Evolutionary conservation across 345 rosid genomes (phyloP).

Genomic region (Dimocarpus longan): DNA sequence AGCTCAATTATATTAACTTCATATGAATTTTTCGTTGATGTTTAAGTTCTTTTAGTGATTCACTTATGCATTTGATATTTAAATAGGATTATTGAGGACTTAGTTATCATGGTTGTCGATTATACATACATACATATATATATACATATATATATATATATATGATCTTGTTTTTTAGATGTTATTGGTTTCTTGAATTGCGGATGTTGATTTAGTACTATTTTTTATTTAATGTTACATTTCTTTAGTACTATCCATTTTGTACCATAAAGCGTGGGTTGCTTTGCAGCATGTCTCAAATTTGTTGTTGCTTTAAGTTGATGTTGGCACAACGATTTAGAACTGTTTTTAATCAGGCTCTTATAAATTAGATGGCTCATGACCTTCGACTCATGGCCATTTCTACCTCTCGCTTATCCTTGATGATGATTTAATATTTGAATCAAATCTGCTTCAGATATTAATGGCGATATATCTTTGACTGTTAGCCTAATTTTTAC

Average conservation of each 20-base stretch:
- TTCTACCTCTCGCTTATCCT: not conserved
- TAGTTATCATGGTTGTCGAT: not conserved
- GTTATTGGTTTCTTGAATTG: not conserved
- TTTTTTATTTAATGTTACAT: not conserved
- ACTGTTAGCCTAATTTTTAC: not conserved
- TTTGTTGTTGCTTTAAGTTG: not conserved
- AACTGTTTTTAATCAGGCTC: not conserved
- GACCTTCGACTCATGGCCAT: not conserved
- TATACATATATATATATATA: too few species aligned
- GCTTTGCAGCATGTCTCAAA: not conserved
- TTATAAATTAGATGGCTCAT: not conserved
- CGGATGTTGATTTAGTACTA: not conserved
- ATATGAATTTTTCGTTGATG: not conserved
- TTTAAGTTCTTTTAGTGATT: not conserved
- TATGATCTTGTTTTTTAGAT: not conserved
- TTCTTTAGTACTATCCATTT: not conserved
- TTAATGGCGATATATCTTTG: not conserved
- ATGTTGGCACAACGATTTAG: not conserved
- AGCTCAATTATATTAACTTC: constrained; percentile 1
- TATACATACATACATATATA: not conserved
- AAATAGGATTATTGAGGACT: not conserved
- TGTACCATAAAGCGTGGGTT: not conserved
- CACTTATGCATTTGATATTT: not conserved
- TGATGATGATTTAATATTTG: constrained; percentile 4
- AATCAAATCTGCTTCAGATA: not conserved